Evolutionary conservation across 1,284 basidiomycete species (phyloP), one percentile per base, ranked within the genome.

Genomic region (Rhodotorula sp.): DNA sequence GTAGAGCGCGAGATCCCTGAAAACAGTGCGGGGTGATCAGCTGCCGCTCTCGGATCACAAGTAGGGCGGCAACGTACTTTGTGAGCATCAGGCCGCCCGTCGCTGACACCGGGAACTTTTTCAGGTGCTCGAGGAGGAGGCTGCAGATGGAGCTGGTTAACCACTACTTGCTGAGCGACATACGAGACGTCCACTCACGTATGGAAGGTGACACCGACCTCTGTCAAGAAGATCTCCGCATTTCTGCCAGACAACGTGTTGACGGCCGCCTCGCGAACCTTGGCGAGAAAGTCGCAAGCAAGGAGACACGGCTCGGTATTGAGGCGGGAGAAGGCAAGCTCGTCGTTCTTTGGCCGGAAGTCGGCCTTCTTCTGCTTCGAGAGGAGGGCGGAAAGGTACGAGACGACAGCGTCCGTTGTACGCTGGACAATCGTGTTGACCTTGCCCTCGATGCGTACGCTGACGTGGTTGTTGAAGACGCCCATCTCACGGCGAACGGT

Each of bases 21-120:
- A 48, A 18, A 18, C 24, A 24, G 60, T 51, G 51, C 24, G 59
- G n/a, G n/a, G 11, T 26, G 7, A 44, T 47, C 71, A 46, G 67
- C 50, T 46, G n/a, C 60, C 55, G 50, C 50, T n/a, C 31, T 62
- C 9, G 62, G 30, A 46, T 2, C 4, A 51, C 28, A 28, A 28
- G 6, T 13, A 26, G 22, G 1, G 18, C 0, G 52, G 4, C 6
- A 20, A 47, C 88, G 70, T 76, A 93, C 92, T 98, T 98, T 30
- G 95, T 95, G 51, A 99, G 87, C 91, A 99, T 96, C 60, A 99
- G 84, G 8, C 95, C 96, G 58, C 96, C 96, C 0, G 94, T 93
- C 0, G 94, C 94, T 76, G 90, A 97, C 65, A 99, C 93, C 1
- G 92, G 91, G 83, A 95, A 99, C 81, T 92, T 98, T 78, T 91